Evolutionary conservation across 306 rosid genomes (phyloP), one percentile per base, ranked within the genome.

Genomic region (Mimosa bimucronata): DNA sequence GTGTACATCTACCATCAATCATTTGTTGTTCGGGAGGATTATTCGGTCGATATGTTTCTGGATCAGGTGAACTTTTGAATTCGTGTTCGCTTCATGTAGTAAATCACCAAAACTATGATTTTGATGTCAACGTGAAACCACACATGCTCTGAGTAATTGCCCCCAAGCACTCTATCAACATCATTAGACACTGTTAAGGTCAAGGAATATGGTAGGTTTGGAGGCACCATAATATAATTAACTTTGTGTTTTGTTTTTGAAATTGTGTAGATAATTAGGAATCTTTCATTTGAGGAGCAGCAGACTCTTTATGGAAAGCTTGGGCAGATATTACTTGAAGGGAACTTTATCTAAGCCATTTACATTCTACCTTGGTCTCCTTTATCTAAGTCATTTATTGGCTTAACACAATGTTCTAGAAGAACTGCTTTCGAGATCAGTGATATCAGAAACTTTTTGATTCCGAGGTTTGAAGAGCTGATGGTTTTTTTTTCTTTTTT

Each of bases 1-100:
- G 98, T 95, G 66, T 93, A 93, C 86, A 96, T 93, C 78, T 96
- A 93, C 81, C 94, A 90, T 60, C 98, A 96, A 61, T 93, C 98
- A 62, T 96, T 96, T 75, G 78, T 96, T 29, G 87, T 81, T 34
- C 76, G 79, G 52, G 92, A 89, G 82, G 91, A 88, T 82, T 88
- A 89, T 70, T 87, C 99, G 1, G 93, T 96, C 61, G 99, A 93
- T 38, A 85, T 81, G 88, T 53, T 96, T 64, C 72, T 93, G 72
- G 92, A 90, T 74, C 97, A 91, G 99, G 99, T 91, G 73, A 61
- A 66, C 28, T 75, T 77, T 65, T 19, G 40, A 73, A 31, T 72
- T 8, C 5, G 61, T 7, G 14, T 55, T 55, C 21, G 29, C 1
- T 55, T 55, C 14, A n/a, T 26, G 1, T 21, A n/a, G 5, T 15